phyloP scores from a whole-genome alignment of 73 alveolate genomes.

The Blepharisma stoltei region DNA sequence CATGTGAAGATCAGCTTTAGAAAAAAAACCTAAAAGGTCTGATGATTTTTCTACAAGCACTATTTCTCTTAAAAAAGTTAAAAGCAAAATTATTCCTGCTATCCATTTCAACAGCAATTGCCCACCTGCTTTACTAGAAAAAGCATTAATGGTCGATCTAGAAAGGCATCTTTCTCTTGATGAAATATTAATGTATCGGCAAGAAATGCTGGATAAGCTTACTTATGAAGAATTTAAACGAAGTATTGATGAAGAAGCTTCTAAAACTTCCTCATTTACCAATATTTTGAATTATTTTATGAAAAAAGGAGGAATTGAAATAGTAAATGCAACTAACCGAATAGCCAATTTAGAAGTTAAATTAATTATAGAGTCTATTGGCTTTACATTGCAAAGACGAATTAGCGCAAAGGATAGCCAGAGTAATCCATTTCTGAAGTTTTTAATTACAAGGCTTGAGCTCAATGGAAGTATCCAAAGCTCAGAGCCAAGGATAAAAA shows the following conservation, averaged over 20 bases:
- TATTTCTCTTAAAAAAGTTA: not conserved
- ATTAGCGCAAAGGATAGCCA: too few species aligned
- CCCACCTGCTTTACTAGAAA: not conserved
- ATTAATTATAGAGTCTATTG: not conserved
- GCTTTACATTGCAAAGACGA: not conserved
- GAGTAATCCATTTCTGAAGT: too few species aligned
- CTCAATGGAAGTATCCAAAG: too few species aligned
- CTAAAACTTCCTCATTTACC: not conserved
- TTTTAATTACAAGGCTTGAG: too few species aligned
- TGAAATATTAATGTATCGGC: constrained; percentile 7
- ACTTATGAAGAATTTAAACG: not conserved
- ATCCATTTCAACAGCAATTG: constrained; percentile 18
- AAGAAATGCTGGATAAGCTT: constrained; percentile 8
- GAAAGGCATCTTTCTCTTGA: not conserved
- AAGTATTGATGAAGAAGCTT: not conserved
- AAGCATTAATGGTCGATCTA: constrained; percentile 16
- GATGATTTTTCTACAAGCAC: not conserved
- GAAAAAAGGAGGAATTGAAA: constrained; percentile 3
- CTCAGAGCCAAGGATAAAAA: too few species aligned
- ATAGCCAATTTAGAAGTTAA: not conserved
- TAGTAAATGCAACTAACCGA: not conserved
- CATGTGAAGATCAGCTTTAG: not conserved
- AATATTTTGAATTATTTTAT: constrained; percentile 4
- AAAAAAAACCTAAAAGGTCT: not conserved
- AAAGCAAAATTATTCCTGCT: not conserved